These are phyloP conservation scores for Xylariaceae sp. DNA, from an alignment of 2,329 filamentous ascomycete genomes.

Conservation along the genomic window DNA sequence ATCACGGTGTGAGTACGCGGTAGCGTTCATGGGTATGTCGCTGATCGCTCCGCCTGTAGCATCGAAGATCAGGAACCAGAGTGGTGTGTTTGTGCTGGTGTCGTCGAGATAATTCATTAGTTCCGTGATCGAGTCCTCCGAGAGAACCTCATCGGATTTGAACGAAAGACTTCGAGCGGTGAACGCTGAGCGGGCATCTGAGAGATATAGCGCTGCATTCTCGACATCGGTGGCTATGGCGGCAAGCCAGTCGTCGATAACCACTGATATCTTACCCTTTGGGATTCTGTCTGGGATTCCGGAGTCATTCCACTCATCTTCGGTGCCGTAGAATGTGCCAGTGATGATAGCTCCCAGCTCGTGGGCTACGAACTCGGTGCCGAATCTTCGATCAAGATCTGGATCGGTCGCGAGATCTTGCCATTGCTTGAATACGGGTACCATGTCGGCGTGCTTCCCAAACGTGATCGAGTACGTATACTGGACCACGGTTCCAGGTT, in stretches of 20 bases:
- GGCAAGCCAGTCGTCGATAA: constrained; percentile 60
- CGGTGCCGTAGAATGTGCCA: constrained; percentile 58
- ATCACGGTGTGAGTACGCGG: constrained; percentile 61
- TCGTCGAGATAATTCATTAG: constrained; percentile 53
- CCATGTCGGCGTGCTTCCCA: constrained; percentile 44
- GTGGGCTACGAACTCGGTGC: constrained; percentile 52
- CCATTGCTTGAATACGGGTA: constrained; percentile 52
- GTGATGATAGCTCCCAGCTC: constrained; percentile 53
- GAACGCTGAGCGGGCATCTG: constrained; percentile 47
- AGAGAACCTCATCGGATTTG: constrained; percentile 43
- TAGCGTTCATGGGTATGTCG: constrained; percentile 52
- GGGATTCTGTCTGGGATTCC: constrained; percentile 49
- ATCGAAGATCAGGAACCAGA: constrained; percentile 63
- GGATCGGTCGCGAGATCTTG: constrained; percentile 53
- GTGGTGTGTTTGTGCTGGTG: constrained; percentile 44
- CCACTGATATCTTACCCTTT: constrained; percentile 37
- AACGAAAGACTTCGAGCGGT: constrained; percentile 57
- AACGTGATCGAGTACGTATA: constrained; percentile 55
- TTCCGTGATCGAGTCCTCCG: constrained; percentile 39
- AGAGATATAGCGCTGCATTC: constrained; percentile 43
- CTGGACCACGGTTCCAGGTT: constrained; percentile 53
- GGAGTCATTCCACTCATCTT: constrained; percentile 49
- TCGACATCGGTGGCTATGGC: constrained; percentile 52
- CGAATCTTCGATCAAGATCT: constrained; percentile 54
- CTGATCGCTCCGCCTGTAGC: constrained; percentile 56